A percentile compares a stretch with the other conserved stretches of the same genome.
These are phyloP conservation scores for Ascochyta rabiei DNA, from an alignment of 2,329 filamentous ascomycete genomes.

Conservation along the genomic window DNA sequence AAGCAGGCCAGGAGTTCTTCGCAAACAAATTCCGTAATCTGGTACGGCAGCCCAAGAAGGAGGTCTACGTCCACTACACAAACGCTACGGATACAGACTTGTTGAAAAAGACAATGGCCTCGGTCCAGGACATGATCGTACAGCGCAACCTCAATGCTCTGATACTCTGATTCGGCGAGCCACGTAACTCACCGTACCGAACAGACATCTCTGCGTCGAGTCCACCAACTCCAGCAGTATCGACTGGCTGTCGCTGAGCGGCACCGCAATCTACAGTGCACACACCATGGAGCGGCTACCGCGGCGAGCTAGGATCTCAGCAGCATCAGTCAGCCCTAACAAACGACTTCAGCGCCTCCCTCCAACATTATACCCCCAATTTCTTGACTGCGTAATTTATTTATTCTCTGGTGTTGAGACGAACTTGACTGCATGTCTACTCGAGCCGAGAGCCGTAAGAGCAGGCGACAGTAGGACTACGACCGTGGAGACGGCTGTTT, in stretches of 20 bases:
- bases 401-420: slow-evolving; percentile 28
- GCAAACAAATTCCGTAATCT: slow-evolving; percentile 59
- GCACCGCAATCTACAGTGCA: not conserved
- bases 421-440: slow-evolving; percentile 30
- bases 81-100: slow-evolving; percentile 60
- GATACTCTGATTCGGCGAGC: slow-evolving; percentile 46
- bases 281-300: not conserved
- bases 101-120: slow-evolving; percentile 63
- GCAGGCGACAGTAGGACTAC: slow-evolving; percentile 9
- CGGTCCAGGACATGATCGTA: slow-evolving; percentile 61
- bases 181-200: not conserved
- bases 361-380: slow-evolving; percentile 39
- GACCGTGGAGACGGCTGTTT: not conserved
- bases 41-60: slow-evolving; percentile 57
- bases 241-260: not conserved
- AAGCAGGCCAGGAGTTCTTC: slow-evolving; percentile 57
- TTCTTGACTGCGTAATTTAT: slow-evolving; percentile 25
- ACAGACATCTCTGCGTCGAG: not conserved
- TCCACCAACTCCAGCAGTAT: not conserved
- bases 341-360: slow-evolving; percentile 9
- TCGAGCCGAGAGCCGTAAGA: slow-evolving; percentile 5
- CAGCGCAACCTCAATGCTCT: slow-evolving; percentile 59
- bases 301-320: not conserved
- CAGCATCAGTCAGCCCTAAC: not conserved
- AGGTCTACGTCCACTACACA: slow-evolving; percentile 60